phyloP scores from a whole-genome alignment of 306 rosid species.

The Senna tora region DNA sequence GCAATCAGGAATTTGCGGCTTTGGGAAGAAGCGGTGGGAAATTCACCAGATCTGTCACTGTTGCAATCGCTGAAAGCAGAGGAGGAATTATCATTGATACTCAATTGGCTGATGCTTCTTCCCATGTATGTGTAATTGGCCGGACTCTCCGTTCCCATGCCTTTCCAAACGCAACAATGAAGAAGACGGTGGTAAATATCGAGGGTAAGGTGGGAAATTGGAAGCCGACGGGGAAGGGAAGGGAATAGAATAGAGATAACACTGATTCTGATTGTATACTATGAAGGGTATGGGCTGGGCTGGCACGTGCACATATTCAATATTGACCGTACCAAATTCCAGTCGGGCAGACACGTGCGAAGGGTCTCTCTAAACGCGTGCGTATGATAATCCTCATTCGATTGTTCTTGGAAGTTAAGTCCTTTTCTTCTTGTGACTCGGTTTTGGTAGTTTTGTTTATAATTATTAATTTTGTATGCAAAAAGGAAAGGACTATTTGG shows the following conservation, averaged over 20 bases:
- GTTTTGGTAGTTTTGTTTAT: background rate
- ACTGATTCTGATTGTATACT: too few relatives aligned
- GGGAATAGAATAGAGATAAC: too few relatives aligned
- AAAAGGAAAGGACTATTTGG: background rate
- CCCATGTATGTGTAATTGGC: slow-evolving; percentile 49
- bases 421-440: background rate
- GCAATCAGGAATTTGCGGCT: slow-evolving; percentile 55
- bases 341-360: slow-evolving; percentile 58
- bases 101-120: slow-evolving; percentile 48
- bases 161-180: too few relatives aligned
- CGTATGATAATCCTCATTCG: slow-evolving; percentile 38
- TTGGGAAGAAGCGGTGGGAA: slow-evolving; percentile 56
- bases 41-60: slow-evolving; percentile 88
- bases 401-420: slow-evolving; percentile 26
- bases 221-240: slow-evolving; percentile 10
- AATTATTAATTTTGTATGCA: too few relatives aligned
- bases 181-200: too few relatives aligned
- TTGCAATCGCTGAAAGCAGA: slow-evolving; percentile 86
- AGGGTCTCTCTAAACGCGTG: slow-evolving; percentile 58
- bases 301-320: slow-evolving; percentile 54
- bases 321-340: slow-evolving; percentile 34
- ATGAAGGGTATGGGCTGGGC: slow-evolving; percentile 22
- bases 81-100: slow-evolving; percentile 58
- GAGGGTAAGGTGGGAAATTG: background rate
- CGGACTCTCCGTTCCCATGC: slow-evolving; percentile 55